Conservation (phyloP, 2,329 filamentous ascomycete genomes). For the Cyphellophora attinorum region DNA sequence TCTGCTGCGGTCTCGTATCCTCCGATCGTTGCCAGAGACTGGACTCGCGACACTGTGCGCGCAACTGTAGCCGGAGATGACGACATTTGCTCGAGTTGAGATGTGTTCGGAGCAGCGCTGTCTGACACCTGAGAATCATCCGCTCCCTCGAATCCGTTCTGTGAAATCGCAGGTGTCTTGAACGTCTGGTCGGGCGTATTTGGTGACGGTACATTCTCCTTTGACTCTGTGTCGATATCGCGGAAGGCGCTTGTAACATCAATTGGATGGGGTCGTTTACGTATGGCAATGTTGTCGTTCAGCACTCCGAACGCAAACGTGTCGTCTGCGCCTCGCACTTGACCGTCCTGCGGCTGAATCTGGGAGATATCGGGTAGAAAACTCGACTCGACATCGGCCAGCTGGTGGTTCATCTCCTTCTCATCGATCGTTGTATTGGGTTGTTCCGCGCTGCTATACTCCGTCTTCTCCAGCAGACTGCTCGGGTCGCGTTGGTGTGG, state of each 20-base stretch:
- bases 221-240: slow-evolving; percentile 6
- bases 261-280: slow-evolving; percentile 12
- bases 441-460: slow-evolving; percentile 9
- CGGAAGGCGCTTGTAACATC: slow-evolving; percentile 7
- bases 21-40: slow-evolving; percentile 24
- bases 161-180: slow-evolving; percentile 20
- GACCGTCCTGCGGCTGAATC: slow-evolving; percentile 21
- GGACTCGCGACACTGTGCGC: slow-evolving; percentile 28
- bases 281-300: slow-evolving; percentile 16
- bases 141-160: slow-evolving; percentile 11
- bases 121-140: slow-evolving; percentile 13
- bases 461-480: slow-evolving; percentile 14
- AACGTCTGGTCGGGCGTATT: slow-evolving; percentile 19
- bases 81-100: slow-evolving; percentile 30
- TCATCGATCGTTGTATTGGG: slow-evolving; percentile 39
- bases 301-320: slow-evolving; percentile 32
- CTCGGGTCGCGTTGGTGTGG: slow-evolving; percentile 13
- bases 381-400: slow-evolving; percentile 56
- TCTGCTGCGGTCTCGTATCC: slow-evolving; percentile 22
- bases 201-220: slow-evolving; percentile 12
- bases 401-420: slow-evolving; percentile 47
- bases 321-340: slow-evolving; percentile 28
- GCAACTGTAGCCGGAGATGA: slow-evolving; percentile 37
- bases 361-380: slow-evolving; percentile 48
- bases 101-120: slow-evolving; percentile 23